Conservation (phyloP, 2,329 filamentous ascomycete species). For the Stromatinia cepivora region DNA sequence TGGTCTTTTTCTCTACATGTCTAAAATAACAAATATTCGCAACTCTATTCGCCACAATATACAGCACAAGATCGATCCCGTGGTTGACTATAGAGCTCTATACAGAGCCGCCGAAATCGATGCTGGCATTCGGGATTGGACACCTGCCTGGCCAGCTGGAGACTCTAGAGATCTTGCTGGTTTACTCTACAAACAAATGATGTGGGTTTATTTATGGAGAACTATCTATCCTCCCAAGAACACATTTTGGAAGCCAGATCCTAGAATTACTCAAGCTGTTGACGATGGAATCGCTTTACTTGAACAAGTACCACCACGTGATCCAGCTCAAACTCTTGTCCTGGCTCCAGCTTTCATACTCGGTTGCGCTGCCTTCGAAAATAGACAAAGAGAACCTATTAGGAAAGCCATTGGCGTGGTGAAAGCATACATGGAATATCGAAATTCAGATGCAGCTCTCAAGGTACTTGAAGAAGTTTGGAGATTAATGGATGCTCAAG, state of each 20-base stretch:
- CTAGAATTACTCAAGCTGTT: constrained; percentile 54
- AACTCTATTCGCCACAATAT: constrained; percentile 72
- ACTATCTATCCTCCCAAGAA: constrained; percentile 58
- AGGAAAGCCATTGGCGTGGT: constrained; percentile 52
- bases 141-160: constrained; percentile 59
- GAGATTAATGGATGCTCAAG: constrained; percentile 57
- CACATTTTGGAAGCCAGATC: constrained; percentile 44
- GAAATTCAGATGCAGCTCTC: constrained; percentile 56
- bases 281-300: constrained; percentile 57
- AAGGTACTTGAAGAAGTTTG: constrained; percentile 60
- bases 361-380: constrained; percentile 59
- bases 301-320: constrained; percentile 55
- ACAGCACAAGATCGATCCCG: constrained; percentile 59
- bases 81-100: constrained; percentile 71
- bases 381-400: constrained; percentile 53
- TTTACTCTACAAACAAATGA: constrained; percentile 63
- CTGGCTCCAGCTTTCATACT: constrained; percentile 61
- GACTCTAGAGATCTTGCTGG: constrained; percentile 58
- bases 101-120: constrained; percentile 76
- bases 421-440: constrained; percentile 59
- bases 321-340: constrained; percentile 60
- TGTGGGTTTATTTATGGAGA: constrained; percentile 64
- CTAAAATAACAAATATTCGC: constrained; percentile 74
- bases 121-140: constrained; percentile 71
- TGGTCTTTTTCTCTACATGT: constrained; percentile 75